phyloP scores from a whole-genome alignment of 2,329 filamentous ascomycete genomes.

The Blastomyces parvus region DNA sequence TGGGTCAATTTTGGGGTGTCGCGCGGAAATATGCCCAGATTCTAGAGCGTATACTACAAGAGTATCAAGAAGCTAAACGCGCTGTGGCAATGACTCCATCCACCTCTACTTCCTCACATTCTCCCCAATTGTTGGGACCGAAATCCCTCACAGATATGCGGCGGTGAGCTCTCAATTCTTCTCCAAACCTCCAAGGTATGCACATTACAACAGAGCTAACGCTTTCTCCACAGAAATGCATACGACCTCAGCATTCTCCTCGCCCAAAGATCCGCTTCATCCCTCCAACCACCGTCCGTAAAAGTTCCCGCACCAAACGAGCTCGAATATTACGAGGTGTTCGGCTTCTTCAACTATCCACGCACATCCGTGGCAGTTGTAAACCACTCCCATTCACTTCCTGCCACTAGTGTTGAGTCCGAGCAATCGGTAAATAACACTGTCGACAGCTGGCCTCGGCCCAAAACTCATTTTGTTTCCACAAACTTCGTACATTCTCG shows the following conservation, averaged over 20 bases:
- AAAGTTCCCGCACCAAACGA: slow-evolving; percentile 34
- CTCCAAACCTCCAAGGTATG: background rate
- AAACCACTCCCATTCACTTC: background rate
- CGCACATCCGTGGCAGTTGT: background rate
- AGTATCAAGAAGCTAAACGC: slow-evolving; percentile 9
- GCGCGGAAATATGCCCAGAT: slow-evolving; percentile 38
- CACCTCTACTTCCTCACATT: background rate
- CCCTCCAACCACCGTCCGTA: slow-evolving; percentile 33
- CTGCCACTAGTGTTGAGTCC: background rate
- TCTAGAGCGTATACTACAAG: slow-evolving; percentile 30
- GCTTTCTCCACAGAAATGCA: slow-evolving; percentile 19
- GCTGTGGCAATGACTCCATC: background rate
- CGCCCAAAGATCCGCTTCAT: slow-evolving; percentile 29
- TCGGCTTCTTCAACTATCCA: slow-evolving; percentile 41
- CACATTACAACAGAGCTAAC: slow-evolving; percentile 13
- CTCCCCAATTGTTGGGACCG: slow-evolving; percentile 14
- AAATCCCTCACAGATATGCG: slow-evolving; percentile 34
- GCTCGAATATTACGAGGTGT: slow-evolving; percentile 39
- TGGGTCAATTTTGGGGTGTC: slow-evolving; percentile 40
- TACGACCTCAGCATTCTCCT: slow-evolving; percentile 35
- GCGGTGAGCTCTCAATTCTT: slow-evolving; percentile 23
- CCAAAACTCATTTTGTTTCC: slow-evolving; percentile 1
- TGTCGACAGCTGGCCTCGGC: background rate
- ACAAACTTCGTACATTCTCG: slow-evolving; percentile 5
- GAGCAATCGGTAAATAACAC: background rate